Evolutionary conservation across 2,329 filamentous ascomycete genomes (phyloP), one percentile per base, ranked within the genome.

Genomic region (Anisogramma anomala): DNA sequence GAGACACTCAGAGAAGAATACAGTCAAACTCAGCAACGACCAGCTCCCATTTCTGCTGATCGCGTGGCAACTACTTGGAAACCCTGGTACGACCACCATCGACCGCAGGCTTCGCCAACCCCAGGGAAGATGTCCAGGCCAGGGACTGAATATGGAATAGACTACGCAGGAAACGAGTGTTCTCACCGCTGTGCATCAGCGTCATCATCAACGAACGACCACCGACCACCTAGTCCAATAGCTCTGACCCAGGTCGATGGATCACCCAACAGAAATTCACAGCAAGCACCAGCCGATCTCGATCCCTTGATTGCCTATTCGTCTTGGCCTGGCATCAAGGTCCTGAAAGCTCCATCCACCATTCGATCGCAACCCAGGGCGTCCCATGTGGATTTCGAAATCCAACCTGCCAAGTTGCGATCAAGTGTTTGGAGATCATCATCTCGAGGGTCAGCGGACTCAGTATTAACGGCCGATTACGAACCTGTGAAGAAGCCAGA

Each of bases 341-440:
- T 47, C 18, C n/a, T 47, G 23, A 44, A 25, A 28, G 45, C 41
- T n/a, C 33, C 41, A 17, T 47, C 45, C 6, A 47, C 45, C 17
- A 38, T 47, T 30, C 37, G 31, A 11, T 39, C 28, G 10, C 41
- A 38, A 33, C 45, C 45, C 17, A 41, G 19, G n/a, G 18, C 20
- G 3, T 33, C 37, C 8, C 11, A 41, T n/a, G 18, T 33, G 17
- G 37, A 41, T 14, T 20, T 34, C 8, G 4, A 23, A 6, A 6
- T 30, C 30, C 20, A 19, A 15, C 22, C 25, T 33, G 23, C 25
- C 11, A 39, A 33, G 11, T 5, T 25, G 26, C 32, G 25, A 34
- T 41, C 38, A 22, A 33, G 27, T 20, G 18, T 41, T 13, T 34
- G 38, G 32, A 28, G 31, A 25, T 22, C 26, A 14, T 32, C 41